A percentile compares a stretch with the other conserved stretches of the same genome.
phyloP scores from a whole-genome alignment of 106 monocot species.

The Allium sativum region DNA sequence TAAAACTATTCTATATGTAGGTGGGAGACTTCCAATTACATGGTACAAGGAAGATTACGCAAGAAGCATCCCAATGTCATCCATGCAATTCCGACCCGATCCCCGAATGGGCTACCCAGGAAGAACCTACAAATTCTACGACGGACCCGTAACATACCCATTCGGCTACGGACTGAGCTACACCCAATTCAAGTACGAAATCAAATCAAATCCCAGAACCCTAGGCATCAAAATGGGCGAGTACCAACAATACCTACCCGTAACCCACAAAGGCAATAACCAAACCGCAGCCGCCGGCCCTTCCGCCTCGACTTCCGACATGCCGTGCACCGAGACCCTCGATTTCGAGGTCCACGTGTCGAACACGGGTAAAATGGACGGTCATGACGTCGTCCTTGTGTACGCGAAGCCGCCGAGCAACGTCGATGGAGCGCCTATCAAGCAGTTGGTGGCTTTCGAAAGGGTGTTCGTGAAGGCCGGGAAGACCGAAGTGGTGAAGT shows the following conservation, averaged over 20 bases:
- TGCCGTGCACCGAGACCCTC: slow-evolving; percentile 13
- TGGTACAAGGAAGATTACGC: slow-evolving; percentile 20
- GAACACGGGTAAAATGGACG: slow-evolving; percentile 17
- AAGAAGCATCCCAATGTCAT: slow-evolving; percentile 19
- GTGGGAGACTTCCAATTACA: slow-evolving; percentile 34
- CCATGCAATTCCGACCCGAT: slow-evolving; percentile 22
- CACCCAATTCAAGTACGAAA: slow-evolving; percentile 20
- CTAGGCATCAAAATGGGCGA: not conserved
- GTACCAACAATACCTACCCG: slow-evolving; percentile 16
- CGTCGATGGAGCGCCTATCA: slow-evolving; percentile 16
- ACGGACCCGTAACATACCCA: slow-evolving; percentile 16
- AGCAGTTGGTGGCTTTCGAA: slow-evolving; percentile 25
- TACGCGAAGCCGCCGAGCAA: slow-evolving; percentile 15
- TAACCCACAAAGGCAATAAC: not conserved
- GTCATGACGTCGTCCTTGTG: slow-evolving; percentile 16
- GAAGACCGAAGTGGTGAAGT: not conserved
- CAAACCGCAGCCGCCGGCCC: slow-evolving; percentile 9
- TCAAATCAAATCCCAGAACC: not conserved
- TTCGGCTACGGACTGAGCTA: slow-evolving; percentile 45
- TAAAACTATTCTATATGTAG: too few species aligned
- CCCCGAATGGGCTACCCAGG: slow-evolving; percentile 26
- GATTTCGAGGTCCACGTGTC: slow-evolving; percentile 17
- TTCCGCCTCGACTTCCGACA: not conserved
- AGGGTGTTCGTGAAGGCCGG: slow-evolving; percentile 25
- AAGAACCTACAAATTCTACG: slow-evolving; percentile 41